These are phyloP conservation scores for Citrus unshiu DNA, from an alignment of 345 rosid species.

Conservation along the genomic window DNA sequence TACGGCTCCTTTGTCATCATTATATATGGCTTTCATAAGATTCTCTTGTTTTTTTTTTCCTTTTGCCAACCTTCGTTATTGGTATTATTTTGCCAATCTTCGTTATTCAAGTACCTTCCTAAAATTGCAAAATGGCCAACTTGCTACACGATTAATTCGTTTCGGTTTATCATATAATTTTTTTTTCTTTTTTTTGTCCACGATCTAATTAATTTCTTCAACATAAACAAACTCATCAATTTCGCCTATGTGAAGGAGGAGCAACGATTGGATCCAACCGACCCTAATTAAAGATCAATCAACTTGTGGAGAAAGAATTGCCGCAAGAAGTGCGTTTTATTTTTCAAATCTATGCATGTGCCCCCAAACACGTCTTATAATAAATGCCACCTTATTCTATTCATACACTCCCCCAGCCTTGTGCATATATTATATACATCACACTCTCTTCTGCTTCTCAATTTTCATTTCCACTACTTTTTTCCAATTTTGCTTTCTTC, in stretches of 20 bases:
- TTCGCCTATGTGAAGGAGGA: slow-evolving; percentile 1
- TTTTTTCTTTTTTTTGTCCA: neutral
- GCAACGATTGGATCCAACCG: slow-evolving; percentile 14
- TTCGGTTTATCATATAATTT: neutral
- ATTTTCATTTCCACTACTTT: neutral
- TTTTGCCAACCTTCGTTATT: neutral
- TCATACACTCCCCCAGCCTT: neutral
- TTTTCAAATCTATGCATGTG: slow-evolving; percentile 11
- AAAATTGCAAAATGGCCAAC: neutral
- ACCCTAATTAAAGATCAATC: neutral
- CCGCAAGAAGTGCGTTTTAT: slow-evolving; percentile 8
- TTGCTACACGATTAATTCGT: neutral
- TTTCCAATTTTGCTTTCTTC: neutral
- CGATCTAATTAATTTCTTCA: neutral
- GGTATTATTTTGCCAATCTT: neutral
- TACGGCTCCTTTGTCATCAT: neutral
- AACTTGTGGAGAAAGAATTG: slow-evolving; percentile 3
- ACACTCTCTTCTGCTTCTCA: neutral
- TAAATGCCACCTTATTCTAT: neutral
- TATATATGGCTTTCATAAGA: no score
- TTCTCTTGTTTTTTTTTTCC: no score
- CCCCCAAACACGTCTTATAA: neutral
- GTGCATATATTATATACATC: neutral
- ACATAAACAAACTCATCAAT: neutral
- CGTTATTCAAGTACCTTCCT: neutral